A percentile compares a stretch with the other conserved stretches of the same genome.
These are phyloP conservation scores for Talaromyces sp. DNA, from an alignment of 2,329 filamentous ascomycete genomes.

Conservation along the genomic window DNA sequence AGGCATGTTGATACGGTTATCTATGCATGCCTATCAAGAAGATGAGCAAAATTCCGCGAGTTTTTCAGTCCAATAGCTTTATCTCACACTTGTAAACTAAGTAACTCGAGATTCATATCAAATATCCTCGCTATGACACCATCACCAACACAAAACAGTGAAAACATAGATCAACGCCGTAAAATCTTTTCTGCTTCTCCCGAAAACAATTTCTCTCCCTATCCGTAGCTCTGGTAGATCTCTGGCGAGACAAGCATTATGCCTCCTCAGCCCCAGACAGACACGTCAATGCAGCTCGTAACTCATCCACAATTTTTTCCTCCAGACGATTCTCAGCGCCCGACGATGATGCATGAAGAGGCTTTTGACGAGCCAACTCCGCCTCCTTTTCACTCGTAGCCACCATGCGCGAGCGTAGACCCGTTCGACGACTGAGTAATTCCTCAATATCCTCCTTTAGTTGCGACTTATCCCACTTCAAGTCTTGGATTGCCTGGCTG, in stretches of 20 bases:
- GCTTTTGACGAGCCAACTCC: conserved; percentile 50
- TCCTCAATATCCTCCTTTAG: conserved; percentile 80
- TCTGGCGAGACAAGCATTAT: neutral
- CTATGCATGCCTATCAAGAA: too few relatives aligned
- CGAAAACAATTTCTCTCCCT: neutral
- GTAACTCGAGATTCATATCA: neutral
- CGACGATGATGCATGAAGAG: conserved; percentile 34
- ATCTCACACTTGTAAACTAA: neutral
- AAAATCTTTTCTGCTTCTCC: neutral
- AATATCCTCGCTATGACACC: conserved; percentile 4
- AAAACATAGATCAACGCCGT: neutral
- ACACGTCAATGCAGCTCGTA: conserved; percentile 51
- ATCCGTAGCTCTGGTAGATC: neutral
- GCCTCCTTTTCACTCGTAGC: conserved; percentile 68
- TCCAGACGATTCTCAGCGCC: conserved; percentile 63
- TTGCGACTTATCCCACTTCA: conserved; percentile 68
- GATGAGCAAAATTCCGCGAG: too few relatives aligned
- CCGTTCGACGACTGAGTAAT: conserved; percentile 64
- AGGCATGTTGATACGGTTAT: too few relatives aligned
- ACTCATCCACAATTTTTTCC: conserved; percentile 65
- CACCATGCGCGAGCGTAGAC: conserved; percentile 67
- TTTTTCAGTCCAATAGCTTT: neutral
- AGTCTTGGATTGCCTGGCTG: conserved; percentile 59
- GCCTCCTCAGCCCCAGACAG: conserved; percentile 34
- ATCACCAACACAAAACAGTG: neutral